Conservation (phyloP, 805 yeast species). For the Monosporozyma solicola region DNA sequence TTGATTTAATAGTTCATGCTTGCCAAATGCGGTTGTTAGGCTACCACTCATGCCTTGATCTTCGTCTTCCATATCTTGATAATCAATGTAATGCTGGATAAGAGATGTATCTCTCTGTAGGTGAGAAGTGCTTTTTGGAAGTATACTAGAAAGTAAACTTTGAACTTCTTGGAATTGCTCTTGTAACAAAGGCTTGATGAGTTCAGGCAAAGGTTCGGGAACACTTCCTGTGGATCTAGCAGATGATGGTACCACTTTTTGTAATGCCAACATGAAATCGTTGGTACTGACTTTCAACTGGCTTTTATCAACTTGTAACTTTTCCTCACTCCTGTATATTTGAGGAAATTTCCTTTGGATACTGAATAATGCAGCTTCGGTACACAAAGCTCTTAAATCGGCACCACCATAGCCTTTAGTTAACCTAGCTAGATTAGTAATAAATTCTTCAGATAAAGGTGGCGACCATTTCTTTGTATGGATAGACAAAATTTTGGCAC, state of each 20-base stretch:
- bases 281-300: slow-evolving; percentile 64
- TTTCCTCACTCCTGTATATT: slow-evolving; percentile 68
- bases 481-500: slow-evolving; percentile 69
- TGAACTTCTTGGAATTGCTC: slow-evolving; percentile 40
- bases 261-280: slow-evolving; percentile 81
- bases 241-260: slow-evolving; percentile 84
- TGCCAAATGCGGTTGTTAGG: slow-evolving; percentile 40
- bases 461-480: slow-evolving; percentile 90
- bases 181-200: slow-evolving; percentile 55
- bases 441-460: slow-evolving; percentile 47
- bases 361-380: slow-evolving; percentile 89
- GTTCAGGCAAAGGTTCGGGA: slow-evolving; percentile 72
- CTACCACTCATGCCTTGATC: slow-evolving; percentile 9
- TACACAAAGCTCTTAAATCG: slow-evolving; percentile 85
- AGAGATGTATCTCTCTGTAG: slow-evolving; percentile 19
- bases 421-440: slow-evolving; percentile 58
- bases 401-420: slow-evolving; percentile 99
- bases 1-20: slow-evolving; percentile 49
- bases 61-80: slow-evolving; percentile 25
- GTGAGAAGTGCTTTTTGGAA: slow-evolving; percentile 41
- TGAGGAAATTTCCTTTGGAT: slow-evolving; percentile 92
- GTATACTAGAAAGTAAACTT: slow-evolving; percentile 40
- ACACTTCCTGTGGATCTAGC: slow-evolving; percentile 71
- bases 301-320: slow-evolving; percentile 62
- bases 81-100: slow-evolving; percentile 29